Conservation (phyloP, 2,329 filamentous ascomycete genomes). For the Phaeosphaeriaceae sp. region DNA sequence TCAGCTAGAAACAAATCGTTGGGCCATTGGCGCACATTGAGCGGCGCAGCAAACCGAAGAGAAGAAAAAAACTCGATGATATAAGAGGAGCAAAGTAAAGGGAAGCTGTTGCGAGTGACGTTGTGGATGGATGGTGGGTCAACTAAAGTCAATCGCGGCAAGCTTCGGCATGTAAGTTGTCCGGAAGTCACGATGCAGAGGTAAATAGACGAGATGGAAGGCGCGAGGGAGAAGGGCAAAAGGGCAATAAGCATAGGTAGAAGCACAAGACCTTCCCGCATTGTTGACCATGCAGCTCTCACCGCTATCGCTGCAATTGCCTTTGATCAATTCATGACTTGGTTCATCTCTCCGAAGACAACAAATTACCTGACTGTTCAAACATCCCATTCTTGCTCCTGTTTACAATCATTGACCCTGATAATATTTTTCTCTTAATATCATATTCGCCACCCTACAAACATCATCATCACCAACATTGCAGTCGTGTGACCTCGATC, state of each 20-base stretch:
- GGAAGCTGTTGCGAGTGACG: too few species aligned
- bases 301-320: background rate
- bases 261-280: slow-evolving; percentile 1
- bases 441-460: slow-evolving; percentile 10
- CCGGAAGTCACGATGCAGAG: slow-evolving; percentile 2
- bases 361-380: background rate
- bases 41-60: too few species aligned
- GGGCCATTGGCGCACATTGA: slow-evolving; percentile 21
- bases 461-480: slow-evolving; percentile 11
- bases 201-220: background rate
- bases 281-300: background rate
- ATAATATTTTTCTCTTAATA: slow-evolving; percentile 1
- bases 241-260: too few species aligned
- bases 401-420: background rate
- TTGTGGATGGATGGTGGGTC: background rate
- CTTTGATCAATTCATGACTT: too few species aligned
- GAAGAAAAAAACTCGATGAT: background rate
- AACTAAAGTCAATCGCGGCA: background rate
- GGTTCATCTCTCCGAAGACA: too few species aligned
- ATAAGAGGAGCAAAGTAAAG: too few species aligned
- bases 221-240: background rate
- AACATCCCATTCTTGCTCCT: background rate
- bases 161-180: background rate
- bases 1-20: slow-evolving; percentile 3
- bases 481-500: slow-evolving; percentile 19